phyloP scores from a whole-genome alignment of 202 grass and related monocot genomes.

The Zizania palustris region DNA sequence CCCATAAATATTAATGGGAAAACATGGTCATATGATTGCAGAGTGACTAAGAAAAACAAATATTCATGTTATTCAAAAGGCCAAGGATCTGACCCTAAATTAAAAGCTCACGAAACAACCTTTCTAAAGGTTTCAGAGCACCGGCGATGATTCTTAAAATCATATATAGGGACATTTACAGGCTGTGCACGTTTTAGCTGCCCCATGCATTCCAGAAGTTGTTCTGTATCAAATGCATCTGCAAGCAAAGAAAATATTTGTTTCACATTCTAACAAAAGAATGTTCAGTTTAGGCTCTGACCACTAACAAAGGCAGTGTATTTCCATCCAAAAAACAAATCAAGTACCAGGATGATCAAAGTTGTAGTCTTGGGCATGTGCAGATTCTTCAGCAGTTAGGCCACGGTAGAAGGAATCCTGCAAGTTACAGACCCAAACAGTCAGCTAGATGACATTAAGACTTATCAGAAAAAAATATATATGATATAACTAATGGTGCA shows the following conservation, averaged over 20 bases:
- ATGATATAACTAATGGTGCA: too few relatives aligned
- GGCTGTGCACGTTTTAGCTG: constrained; percentile 74
- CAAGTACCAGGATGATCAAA: constrained; percentile 96
- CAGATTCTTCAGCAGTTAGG: constrained; percentile 83
- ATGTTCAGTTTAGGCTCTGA: background rate
- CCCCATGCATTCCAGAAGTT: constrained; percentile 86
- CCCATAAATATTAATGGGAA: background rate
- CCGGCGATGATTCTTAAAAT: constrained; percentile 90
- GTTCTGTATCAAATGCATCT: constrained; percentile 98
- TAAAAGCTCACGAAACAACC: constrained; percentile 42
- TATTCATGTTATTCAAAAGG: constrained; percentile 21
- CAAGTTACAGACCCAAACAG: background rate
- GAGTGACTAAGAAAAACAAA: constrained; percentile 22
- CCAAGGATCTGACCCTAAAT: constrained; percentile 18
- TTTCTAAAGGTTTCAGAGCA: constrained; percentile 83
- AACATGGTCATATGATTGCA: constrained; percentile 12
- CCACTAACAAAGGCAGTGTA: constrained; percentile 18
- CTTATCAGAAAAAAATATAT: too few relatives aligned
- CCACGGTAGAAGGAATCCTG: constrained; percentile 96
- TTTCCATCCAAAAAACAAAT: constrained; percentile 43
- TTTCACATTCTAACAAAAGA: constrained; percentile 21
- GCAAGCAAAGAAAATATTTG: constrained; percentile 42
- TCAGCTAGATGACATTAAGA: too few relatives aligned
- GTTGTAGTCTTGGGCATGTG: constrained; percentile 85
- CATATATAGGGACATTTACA: constrained; percentile 98